Percentiles rank a stretch among this genome's conserved stretches.
Conservation (phyloP, 805 yeast species). For the Saccharomycopsis sp. region DNA sequence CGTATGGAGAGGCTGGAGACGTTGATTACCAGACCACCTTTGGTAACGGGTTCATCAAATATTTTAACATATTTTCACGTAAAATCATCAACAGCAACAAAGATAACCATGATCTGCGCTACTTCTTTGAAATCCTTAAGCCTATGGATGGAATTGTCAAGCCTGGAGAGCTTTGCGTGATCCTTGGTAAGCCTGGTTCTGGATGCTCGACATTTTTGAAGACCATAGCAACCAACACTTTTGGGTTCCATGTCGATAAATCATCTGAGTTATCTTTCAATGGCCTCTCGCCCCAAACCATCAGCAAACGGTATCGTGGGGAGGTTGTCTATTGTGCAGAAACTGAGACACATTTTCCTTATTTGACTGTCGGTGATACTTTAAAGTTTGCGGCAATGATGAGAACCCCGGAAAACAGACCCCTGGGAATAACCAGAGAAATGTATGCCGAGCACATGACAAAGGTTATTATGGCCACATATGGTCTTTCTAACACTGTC, state of each 20-base stretch:
- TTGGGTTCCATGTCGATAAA: constrained; percentile 47
- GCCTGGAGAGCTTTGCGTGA: constrained; percentile 64
- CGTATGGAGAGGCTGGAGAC: constrained; percentile 52
- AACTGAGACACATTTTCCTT: constrained; percentile 62
- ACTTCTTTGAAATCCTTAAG: constrained; percentile 46
- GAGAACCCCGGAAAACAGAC: constrained; percentile 56
- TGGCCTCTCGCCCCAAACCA: constrained; percentile 48
- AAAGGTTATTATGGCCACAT: constrained; percentile 44
- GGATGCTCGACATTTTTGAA: constrained; percentile 67
- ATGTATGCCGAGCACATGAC: constrained; percentile 48
- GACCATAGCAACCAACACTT: constrained; percentile 51
- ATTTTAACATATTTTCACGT: not conserved
- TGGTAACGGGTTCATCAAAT: constrained; percentile 1
- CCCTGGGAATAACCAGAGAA: constrained; percentile 53
- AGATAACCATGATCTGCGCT: constrained; percentile 12
- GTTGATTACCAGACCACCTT: constrained; percentile 52
- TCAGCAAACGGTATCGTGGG: constrained; percentile 50
- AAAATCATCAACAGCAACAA: not conserved
- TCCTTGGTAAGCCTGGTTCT: constrained; percentile 72
- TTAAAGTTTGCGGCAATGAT: constrained; percentile 54
- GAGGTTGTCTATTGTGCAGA: constrained; percentile 69
- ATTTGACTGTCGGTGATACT: constrained; percentile 60
- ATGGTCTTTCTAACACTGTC: constrained; percentile 34
- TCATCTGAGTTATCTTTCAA: constrained; percentile 45
- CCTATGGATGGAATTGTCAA: constrained; percentile 58